Evolutionary conservation across 2,329 filamentous ascomycete species (phyloP).

Genomic region (Arthrobotrys iridis): DNA sequence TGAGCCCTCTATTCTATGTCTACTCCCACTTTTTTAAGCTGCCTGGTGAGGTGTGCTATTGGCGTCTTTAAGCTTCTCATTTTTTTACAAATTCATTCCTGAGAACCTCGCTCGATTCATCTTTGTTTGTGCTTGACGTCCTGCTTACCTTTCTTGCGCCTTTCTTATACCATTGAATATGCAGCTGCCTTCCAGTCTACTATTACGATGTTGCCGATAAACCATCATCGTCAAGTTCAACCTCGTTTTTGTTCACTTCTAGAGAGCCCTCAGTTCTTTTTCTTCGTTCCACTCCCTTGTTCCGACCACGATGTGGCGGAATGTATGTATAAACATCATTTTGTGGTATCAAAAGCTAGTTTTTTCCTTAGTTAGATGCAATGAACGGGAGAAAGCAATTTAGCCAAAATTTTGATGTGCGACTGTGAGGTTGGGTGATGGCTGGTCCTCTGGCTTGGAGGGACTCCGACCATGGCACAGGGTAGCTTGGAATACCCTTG

Average conservation of each 20-base stretch:
- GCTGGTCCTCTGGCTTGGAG: background rate
- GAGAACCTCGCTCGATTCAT: background rate
- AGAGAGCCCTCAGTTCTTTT: background rate
- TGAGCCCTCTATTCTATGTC: background rate
- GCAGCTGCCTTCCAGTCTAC: background rate
- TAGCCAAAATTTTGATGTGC: background rate
- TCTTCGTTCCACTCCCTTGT: slow-evolving; percentile 13
- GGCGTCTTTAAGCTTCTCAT: slow-evolving; percentile 19
- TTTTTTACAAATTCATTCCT: background rate
- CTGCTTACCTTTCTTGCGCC: background rate
- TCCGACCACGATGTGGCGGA: background rate
- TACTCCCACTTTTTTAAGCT: slow-evolving; percentile 7
- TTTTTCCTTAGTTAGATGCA: background rate
- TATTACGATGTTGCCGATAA: background rate
- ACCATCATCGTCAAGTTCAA: background rate
- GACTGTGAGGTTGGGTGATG: background rate
- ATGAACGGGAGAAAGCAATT: background rate
- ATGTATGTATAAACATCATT: slow-evolving; percentile 39
- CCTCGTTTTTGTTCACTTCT: slow-evolving; percentile 4
- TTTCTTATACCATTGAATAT: slow-evolving; percentile 11
- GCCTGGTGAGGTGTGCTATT: slow-evolving; percentile 35
- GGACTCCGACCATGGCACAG: no score
- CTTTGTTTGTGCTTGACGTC: background rate
- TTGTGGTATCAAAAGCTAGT: slow-evolving; percentile 24
- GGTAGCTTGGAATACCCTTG: background rate